A percentile compares a stretch with the other conserved stretches of the same genome.
These are phyloP conservation scores for Trametes villosa DNA, from an alignment of 768 basidiomycete genomes.

Conservation along the genomic window DNA sequence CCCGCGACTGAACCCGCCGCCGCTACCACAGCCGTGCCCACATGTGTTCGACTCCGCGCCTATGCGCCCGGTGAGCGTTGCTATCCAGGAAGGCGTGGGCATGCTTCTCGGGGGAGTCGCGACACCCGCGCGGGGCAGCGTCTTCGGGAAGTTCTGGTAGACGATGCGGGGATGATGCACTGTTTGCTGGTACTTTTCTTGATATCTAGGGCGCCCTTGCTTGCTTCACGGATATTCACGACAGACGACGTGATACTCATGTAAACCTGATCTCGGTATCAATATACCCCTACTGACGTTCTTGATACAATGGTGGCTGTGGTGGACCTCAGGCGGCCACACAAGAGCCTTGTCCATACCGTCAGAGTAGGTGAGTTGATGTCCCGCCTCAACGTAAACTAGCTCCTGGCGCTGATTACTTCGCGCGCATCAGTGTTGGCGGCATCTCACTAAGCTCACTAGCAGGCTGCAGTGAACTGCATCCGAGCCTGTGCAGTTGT, in stretches of 20 bases:
- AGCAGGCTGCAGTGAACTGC: too few relatives aligned
- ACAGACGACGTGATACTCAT: background rate
- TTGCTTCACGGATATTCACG: background rate
- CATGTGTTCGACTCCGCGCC: constrained; percentile 79
- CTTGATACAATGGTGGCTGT: background rate
- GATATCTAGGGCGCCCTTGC: too few relatives aligned
- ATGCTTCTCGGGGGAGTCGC: constrained; percentile 54
- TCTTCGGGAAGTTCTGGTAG: constrained; percentile 68
- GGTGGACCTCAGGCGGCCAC: background rate
- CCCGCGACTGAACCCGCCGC: constrained; percentile 47
- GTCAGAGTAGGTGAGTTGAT: too few relatives aligned
- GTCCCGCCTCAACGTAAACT: too few relatives aligned
- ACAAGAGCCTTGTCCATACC: too few relatives aligned
- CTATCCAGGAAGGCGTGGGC: constrained; percentile 74
- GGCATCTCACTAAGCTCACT: too few relatives aligned
- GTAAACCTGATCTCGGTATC: background rate
- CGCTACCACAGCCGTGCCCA: constrained; percentile 75
- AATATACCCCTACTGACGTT: background rate
- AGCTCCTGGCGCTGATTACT: too few relatives aligned
- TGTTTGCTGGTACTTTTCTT: background rate
- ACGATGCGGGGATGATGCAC: background rate
- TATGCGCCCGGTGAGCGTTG: constrained; percentile 75
- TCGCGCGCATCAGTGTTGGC: too few relatives aligned
- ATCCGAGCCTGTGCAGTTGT: too few relatives aligned
- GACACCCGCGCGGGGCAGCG: constrained; percentile 46